phyloP scores from a whole-genome alignment of 495 filamentous ascomycete species.

The Penicillium atrosanguineum region DNA sequence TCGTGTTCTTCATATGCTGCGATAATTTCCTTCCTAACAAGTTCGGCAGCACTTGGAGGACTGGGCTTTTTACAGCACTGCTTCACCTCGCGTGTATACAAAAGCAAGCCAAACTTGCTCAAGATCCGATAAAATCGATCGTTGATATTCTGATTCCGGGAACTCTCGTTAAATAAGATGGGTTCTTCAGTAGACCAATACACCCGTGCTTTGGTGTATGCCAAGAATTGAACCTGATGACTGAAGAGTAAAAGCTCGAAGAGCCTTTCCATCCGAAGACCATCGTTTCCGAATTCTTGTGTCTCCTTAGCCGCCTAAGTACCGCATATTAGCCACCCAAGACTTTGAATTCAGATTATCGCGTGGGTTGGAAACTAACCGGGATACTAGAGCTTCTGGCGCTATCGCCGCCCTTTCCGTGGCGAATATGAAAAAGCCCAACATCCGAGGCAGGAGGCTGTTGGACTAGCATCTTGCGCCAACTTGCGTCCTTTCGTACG shows the following conservation, averaged over 20 bases:
- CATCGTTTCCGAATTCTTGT: slow-evolving; percentile 2
- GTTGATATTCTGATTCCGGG: not conserved
- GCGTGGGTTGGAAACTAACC: slow-evolving; percentile 1
- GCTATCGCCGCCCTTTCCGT: not conserved
- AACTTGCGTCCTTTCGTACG: slow-evolving; percentile 1
- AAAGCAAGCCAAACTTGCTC: not conserved
- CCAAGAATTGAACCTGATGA: not conserved
- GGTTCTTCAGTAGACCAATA: slow-evolving; percentile 9
- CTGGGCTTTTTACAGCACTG: not conserved
- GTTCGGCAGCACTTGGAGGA: not conserved
- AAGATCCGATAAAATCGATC: slow-evolving; percentile 5
- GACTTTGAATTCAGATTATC: not conserved
- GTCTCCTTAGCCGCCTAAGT: not conserved
- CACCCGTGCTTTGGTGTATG: not conserved
- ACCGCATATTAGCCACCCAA: not conserved
- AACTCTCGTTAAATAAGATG: not conserved
- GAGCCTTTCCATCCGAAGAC: slow-evolving; percentile 15
- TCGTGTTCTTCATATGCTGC: not conserved
- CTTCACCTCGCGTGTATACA: not conserved
- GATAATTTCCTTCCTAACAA: not conserved
- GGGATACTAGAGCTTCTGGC: not conserved
- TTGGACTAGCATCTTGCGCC: slow-evolving; percentile 13
- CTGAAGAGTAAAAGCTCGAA: slow-evolving; percentile 8
- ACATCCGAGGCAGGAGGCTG: slow-evolving; percentile 5
- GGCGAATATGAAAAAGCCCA: not conserved